Base-by-base conservation (phyloP, 169 alveolate genomes). In the Pseudocohnilembus persalinus region DNA sequence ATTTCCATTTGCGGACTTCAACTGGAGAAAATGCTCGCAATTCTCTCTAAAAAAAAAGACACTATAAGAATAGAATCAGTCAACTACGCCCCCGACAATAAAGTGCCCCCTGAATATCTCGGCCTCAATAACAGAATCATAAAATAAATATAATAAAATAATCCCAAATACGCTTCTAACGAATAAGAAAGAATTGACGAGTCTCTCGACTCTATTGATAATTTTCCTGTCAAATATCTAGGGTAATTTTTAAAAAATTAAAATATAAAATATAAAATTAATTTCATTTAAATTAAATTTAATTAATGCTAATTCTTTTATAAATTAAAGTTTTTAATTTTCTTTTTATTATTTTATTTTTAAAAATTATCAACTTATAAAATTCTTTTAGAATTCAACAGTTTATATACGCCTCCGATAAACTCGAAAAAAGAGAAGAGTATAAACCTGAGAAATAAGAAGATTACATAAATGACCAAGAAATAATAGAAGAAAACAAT, bases 1-100 rank as follows among this genome's bases (percentile, higher is more conserved):
- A 79, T 79, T 29, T 34, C 84, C n/a, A 49, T 79, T 20, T 79
- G 84, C 49, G 84, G 84, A 15, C 34, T 79, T 6, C 29, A 79
- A 29, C 49, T 79, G 0, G 84, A 79, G 29, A 79, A 79, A 63
- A 79, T 79, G 25, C 35, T 79, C 0, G 65, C 84, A 0, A 34
- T 79, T n/a, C 49, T 79, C 29, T 68, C 84, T 79, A 79, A 79
- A 63, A 79, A 79, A 72, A 79, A 79, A 72, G 84, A 79, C 29
- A 34, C 84, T 0, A 33, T 79, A 1, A 64, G 84, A 29, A 73
- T 79, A 29, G 84, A 79, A 31, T 34, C 75, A 49, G 64, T 79
- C 0, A 79, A 79, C 49, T 49, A 74, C 1, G 84, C 35, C 29
- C 63, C 84, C 25, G 84, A 79, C 26, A 79, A 79, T 49, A 49